phyloP scores from a whole-genome alignment of 768 basidiomycete genomes.

The Tricholoma matsutake region DNA sequence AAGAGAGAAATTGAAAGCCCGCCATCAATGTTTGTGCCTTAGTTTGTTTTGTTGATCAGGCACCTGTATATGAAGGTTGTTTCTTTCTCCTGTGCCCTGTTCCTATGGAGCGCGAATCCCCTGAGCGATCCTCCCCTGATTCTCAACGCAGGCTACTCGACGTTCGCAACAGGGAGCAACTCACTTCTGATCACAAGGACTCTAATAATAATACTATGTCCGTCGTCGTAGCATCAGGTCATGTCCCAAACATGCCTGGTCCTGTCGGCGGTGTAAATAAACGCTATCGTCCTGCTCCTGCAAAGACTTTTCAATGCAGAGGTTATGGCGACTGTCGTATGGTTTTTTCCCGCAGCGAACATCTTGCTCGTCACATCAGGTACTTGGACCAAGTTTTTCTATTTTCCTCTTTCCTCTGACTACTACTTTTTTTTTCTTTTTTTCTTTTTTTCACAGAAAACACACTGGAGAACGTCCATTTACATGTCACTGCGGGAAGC shows the following conservation, averaged over 20 bases:
- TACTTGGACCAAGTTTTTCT: conserved; percentile 27
- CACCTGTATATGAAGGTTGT: conserved; percentile 18
- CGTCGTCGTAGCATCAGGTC: conserved; percentile 20
- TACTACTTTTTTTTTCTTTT: too few species aligned
- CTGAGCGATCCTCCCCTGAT: conserved; percentile 29
- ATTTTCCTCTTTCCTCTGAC: conserved; percentile 1
- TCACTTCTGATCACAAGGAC: background rate
- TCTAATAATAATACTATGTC: conserved; percentile 15
- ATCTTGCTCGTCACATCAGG: conserved; percentile 94
- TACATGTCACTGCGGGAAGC: conserved; percentile 91
- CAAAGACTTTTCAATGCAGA: conserved; percentile 93
- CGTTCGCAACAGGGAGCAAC: conserved; percentile 5
- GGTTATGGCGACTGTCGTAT: conserved; percentile 95
- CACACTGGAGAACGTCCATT: conserved; percentile 98
- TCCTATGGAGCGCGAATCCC: conserved; percentile 31
- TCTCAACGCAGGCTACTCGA: conserved; percentile 4
- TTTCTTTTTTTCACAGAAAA: conserved; percentile 63
- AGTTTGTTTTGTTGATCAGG: conserved; percentile 21
- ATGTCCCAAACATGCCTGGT: conserved; percentile 21
- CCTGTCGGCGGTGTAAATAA: conserved; percentile 36
- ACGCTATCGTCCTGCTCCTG: conserved; percentile 78
- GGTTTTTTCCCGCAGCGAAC: conserved; percentile 95
- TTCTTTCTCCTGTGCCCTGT: conserved; percentile 9
- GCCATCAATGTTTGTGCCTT: conserved; percentile 4
- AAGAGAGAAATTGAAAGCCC: background rate